A percentile compares a stretch with the other conserved stretches of the same genome.
phyloP scores from a whole-genome alignment of 1,284 basidiomycete genomes.

The Cryptococcus amylolentus region DNA sequence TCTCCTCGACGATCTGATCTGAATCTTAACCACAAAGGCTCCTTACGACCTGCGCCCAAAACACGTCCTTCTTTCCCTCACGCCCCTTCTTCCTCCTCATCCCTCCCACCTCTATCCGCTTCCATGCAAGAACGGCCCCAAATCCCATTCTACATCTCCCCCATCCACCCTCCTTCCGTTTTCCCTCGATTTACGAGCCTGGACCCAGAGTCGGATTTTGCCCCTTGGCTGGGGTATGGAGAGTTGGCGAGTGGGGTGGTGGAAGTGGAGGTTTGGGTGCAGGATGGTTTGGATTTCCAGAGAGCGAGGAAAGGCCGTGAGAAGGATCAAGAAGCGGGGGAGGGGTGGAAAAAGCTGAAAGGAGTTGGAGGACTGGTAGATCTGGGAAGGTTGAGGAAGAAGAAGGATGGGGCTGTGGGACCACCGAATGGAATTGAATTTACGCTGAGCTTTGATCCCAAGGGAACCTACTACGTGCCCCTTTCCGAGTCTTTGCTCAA shows the following conservation, averaged over 20 bases:
- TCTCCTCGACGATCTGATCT: background rate
- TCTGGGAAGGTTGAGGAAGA: slow-evolving; percentile 17
- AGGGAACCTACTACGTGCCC: slow-evolving; percentile 27
- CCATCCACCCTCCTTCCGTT: slow-evolving; percentile 42
- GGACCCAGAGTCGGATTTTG: slow-evolving; percentile 40
- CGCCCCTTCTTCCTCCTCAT: background rate
- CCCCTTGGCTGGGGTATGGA: slow-evolving; percentile 35
- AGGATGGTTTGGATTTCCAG: too few relatives aligned
- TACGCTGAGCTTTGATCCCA: slow-evolving; percentile 26
- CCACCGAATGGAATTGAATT: slow-evolving; percentile 32
- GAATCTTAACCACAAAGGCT: too few relatives aligned
- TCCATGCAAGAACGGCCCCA: background rate
- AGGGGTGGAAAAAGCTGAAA: slow-evolving; percentile 13
- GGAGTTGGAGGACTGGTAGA: slow-evolving; percentile 15
- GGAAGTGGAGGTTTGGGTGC: slow-evolving; percentile 40
- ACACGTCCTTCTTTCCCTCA: background rate
- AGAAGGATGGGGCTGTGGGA: slow-evolving; percentile 1
- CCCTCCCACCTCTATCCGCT: background rate
- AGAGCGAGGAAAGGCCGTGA: slow-evolving; percentile 9
- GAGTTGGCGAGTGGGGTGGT: slow-evolving; percentile 26
- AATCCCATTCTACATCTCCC: slow-evolving; percentile 48
- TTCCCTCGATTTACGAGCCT: slow-evolving; percentile 42
- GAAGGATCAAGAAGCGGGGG: slow-evolving; percentile 4
- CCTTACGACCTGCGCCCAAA: too few relatives aligned
- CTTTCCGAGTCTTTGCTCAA: background rate